Conservation (phyloP, 1,284 basidiomycete species). For the Ceratobasidium sp. region DNA sequence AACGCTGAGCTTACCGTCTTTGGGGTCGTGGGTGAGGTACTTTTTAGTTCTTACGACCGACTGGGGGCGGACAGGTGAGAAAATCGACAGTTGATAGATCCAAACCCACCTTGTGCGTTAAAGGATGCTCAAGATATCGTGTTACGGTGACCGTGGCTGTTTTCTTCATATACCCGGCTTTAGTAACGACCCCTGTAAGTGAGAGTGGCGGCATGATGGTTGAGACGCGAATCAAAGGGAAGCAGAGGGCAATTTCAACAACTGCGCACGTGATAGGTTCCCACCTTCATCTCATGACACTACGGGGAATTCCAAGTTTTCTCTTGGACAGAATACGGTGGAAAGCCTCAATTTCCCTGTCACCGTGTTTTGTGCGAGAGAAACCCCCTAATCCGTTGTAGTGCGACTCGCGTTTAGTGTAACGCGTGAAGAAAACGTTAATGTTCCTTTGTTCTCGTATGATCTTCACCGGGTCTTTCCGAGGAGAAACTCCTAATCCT, state of each 20-base stretch:
- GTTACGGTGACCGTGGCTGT: constrained; percentile 83
- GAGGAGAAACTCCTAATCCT: not conserved
- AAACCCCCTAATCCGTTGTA: too few relatives aligned
- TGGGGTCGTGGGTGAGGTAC: constrained; percentile 76
- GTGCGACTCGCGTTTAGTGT: too few relatives aligned
- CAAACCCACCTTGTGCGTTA: constrained; percentile 74
- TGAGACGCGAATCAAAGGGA: not conserved
- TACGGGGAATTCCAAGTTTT: too few relatives aligned
- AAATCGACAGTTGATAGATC: constrained; percentile 9
- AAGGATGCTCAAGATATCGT: constrained; percentile 70
- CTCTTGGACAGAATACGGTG: too few relatives aligned
- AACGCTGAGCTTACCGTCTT: constrained; percentile 62
- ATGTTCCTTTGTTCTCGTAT: not conserved
- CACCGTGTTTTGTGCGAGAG: too few relatives aligned
- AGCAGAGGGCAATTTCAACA: not conserved
- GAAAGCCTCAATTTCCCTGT: too few relatives aligned
- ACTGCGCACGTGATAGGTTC: not conserved
- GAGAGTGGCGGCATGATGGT: constrained; percentile 75
- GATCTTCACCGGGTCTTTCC: not conserved
- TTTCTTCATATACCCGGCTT: constrained; percentile 81
- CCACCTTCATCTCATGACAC: not conserved
- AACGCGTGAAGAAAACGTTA: too few relatives aligned
- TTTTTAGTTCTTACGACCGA: constrained; percentile 77
- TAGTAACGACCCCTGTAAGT: constrained; percentile 76
- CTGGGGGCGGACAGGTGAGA: constrained; percentile 55